Evolutionary conservation across 2,329 filamentous ascomycete species (phyloP), one percentile per base, ranked within the genome.

Genomic region (Pseudocercospora fijiensis): DNA sequence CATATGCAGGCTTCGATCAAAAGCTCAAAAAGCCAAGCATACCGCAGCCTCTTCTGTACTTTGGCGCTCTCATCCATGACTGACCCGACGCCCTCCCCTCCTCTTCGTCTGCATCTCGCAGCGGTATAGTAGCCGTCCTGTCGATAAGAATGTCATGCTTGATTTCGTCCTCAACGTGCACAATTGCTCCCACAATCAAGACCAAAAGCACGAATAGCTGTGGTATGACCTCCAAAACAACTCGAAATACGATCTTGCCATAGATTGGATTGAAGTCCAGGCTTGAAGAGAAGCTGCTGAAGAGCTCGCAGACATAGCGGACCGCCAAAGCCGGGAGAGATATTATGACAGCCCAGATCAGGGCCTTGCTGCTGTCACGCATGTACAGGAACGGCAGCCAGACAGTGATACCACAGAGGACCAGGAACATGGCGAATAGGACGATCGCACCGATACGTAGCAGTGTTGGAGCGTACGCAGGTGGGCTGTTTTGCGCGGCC

Each of bases 291-390:
- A 56, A 62, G 27, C 52, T 56, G 18, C 53, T 62, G 43, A 58
- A 30, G 28, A 62, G 18, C 33, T 62, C 53, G 28, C 58, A 62
- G n/a, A 43, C 55, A 27, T 62, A 52, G 26, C 60, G 60, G 18
- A 62, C 53, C 3, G 53, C 60, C 8, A 62, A 22, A 24, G 58
- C 57, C 30, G 60, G 60, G 16, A 62, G 60, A 43, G 55, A 43
- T 10, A 52, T 24, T 13, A 62, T 45, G 24, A 62, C 56, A 18
- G 60, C 58, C 61, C 61, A 62, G 61, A 62, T 58, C 2, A 62
- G 30, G 45, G 43, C 26, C 7, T 33, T 51, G 8, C 43, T 37
- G 61, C 61, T 62, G n/a, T 49, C 61, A 22, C 52, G 37, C 13
- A 47, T 58, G 26, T 62, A 47, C 30, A 55, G 43, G 26, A 45